Percentiles rank a stretch among this genome's conserved stretches.
phyloP scores from a whole-genome alignment of 23 red algal genomes.

The Pyropia yezoensis region DNA sequence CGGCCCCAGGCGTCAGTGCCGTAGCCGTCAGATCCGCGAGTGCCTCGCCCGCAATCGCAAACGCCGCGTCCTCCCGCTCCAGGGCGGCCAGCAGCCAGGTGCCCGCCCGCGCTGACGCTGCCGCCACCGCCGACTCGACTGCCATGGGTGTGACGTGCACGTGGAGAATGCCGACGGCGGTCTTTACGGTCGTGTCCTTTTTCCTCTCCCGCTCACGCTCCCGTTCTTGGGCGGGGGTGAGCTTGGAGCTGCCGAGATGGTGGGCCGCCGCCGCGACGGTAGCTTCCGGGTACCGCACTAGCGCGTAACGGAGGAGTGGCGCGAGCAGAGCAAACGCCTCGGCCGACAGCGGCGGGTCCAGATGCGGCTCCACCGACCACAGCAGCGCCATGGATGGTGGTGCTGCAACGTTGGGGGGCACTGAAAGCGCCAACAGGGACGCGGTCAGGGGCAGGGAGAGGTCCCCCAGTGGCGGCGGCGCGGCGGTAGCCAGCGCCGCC shows the following conservation, averaged over 20 bases:
- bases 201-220: too few relatives aligned
- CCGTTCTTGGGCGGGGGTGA: too few relatives aligned
- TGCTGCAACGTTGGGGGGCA: too few relatives aligned
- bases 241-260: too few relatives aligned
- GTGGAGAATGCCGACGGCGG: constrained; percentile 33
- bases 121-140: constrained; percentile 50
- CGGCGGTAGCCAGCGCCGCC: too few relatives aligned
- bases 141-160: constrained; percentile 44
- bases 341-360: constrained; percentile 24
- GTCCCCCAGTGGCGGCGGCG: too few relatives aligned
- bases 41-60: constrained; percentile 51
- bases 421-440: too few relatives aligned
- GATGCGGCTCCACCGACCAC: constrained; percentile 1
- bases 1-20: constrained; percentile 39
- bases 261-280: constrained; percentile 3
- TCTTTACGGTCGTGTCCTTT: constrained; percentile 10
- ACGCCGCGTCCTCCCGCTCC: constrained; percentile 65
- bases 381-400: constrained; percentile 5
- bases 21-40: constrained; percentile 32
- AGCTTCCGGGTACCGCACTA: constrained; percentile 18
- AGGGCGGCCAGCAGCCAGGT: constrained; percentile 38
- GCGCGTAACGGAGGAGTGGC: constrained; percentile 29
- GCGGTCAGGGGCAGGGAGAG: too few relatives aligned
- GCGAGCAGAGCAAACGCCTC: constrained; percentile 49
- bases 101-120: constrained; percentile 33